phyloP scores from a whole-genome alignment of 345 rosid genomes.

The Sisymbrium irio region DNA sequence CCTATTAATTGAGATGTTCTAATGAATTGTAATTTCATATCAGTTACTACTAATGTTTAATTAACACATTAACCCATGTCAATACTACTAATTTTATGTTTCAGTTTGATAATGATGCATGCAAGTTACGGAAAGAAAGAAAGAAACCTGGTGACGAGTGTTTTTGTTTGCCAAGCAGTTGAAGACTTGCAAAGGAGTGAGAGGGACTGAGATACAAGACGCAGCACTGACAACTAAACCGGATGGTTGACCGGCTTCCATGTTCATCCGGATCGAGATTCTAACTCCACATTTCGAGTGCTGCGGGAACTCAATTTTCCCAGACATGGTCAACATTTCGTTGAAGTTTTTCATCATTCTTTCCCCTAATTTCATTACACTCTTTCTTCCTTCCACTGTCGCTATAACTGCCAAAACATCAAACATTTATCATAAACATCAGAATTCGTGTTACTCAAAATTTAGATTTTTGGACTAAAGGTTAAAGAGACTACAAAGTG shows the following conservation, averaged over 20 bases:
- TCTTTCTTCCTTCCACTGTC: slow-evolving; percentile 38
- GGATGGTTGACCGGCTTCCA: slow-evolving; percentile 45
- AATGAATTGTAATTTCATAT: not conserved
- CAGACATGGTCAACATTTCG: slow-evolving; percentile 49
- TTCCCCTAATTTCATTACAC: slow-evolving; percentile 54
- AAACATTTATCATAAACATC: not conserved
- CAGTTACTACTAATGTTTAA: not conserved
- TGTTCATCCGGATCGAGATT: slow-evolving; percentile 43
- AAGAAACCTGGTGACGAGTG: slow-evolving; percentile 47
- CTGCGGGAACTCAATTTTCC: slow-evolving; percentile 48
- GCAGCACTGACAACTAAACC: slow-evolving; percentile 62
- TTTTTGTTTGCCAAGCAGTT: slow-evolving; percentile 38
- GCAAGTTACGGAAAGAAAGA: not conserved
- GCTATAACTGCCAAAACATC: slow-evolving; percentile 33
- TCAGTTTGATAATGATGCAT: not conserved
- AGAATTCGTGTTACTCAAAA: not conserved
- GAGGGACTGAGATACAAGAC: slow-evolving; percentile 57
- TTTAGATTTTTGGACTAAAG: not conserved
- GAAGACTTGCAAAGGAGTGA: slow-evolving; percentile 45
- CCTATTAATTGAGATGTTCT: too few species aligned
- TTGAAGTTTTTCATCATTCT: slow-evolving; percentile 67
- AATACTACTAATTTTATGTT: not conserved
- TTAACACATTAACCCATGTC: not conserved
- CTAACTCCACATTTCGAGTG: slow-evolving; percentile 54
- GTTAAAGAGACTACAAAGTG: not conserved